Base-by-base conservation (phyloP, 108 stramenopile genomes). In the Cyclotella cryptica region DNA sequence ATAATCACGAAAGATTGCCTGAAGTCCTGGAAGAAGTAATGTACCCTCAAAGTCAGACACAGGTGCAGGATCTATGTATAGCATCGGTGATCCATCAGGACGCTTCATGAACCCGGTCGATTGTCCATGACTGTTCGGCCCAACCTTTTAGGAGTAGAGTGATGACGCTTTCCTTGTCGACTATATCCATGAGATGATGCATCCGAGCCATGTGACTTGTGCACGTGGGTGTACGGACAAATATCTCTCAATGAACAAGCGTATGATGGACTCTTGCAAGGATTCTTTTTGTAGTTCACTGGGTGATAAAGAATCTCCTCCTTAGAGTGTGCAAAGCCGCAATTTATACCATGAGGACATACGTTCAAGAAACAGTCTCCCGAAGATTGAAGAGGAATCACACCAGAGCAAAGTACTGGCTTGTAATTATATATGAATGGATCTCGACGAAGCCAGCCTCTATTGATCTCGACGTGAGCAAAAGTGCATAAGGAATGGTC, bases 301-400 rank as follows among this genome's bases (percentile, higher is more conserved):
- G 92, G 95, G 74, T 93, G 92, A 57, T 96, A 96, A 12, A 79
- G 21, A 52, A 96, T 87, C 78, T 96, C 95, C 71, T 96, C 95
- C 29, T 64, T 72, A 7, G 95, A 96, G 67, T 96, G 95, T 10
- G 95, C 87, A 63, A 76, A 63, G 27, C 71, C 74, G 71, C 95
- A 96, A 18, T 71, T 22, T 6, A 88, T 69, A 10, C 85, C 85
- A 29, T 47, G 49, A 8, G 84, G 84, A 26, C 84, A 85, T 57
- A 63, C 69, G 24, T 85, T 85, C 41, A 82, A 39, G 46, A 69
- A 78, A 46, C 80, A 78, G 35, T 75, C 84, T 18, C 74, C 59
- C 15, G 68, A 39, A 44, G 78, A 72, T 13, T 66, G 60, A 13
- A 79, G 63, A 26, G 73, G 78, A 43, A 74, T 77, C 46, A 93